Conservation (phyloP, 1,284 basidiomycete genomes). For the Prillingera fragicola region DNA sequence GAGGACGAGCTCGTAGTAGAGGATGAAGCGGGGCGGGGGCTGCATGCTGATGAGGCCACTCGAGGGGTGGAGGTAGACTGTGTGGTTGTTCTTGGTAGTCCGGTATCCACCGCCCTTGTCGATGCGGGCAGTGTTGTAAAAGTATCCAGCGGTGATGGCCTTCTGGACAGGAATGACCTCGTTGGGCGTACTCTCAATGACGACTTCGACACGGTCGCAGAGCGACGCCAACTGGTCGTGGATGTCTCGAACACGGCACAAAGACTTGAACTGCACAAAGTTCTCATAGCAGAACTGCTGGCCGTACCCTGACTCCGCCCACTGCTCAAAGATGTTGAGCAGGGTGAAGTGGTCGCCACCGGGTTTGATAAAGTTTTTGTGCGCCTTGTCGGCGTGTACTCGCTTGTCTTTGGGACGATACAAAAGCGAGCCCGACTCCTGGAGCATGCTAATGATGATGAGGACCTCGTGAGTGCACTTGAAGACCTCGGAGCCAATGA, state of each 20-base stretch:
- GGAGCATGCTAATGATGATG: slow-evolving; percentile 96
- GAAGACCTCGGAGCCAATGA: slow-evolving; percentile 91
- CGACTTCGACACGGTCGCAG: slow-evolving; percentile 94
- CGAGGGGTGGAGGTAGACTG: slow-evolving; percentile 93
- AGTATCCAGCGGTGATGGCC: slow-evolving; percentile 89
- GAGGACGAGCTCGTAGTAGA: slow-evolving; percentile 80
- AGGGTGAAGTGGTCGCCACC: slow-evolving; percentile 99
- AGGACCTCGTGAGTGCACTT: slow-evolving; percentile 96
- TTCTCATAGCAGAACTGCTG: slow-evolving; percentile 92
- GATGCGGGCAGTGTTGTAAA: slow-evolving; percentile 86
- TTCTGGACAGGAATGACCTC: slow-evolving; percentile 92
- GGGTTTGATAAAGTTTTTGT: slow-evolving; percentile 88
- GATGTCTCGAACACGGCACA: slow-evolving; percentile 90
- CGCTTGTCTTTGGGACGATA: slow-evolving; percentile 98
- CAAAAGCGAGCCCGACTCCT: slow-evolving; percentile 89
- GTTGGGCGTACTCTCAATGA: slow-evolving; percentile 80
- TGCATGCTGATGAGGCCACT: slow-evolving; percentile 92
- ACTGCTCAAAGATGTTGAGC: slow-evolving; percentile 96
- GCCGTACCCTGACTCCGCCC: slow-evolving; percentile 94
- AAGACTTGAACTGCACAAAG: slow-evolving; percentile 93
- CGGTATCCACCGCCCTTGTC: slow-evolving; percentile 90
- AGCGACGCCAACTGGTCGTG: slow-evolving; percentile 86
- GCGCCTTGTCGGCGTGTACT: slow-evolving; percentile 88
- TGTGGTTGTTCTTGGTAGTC: slow-evolving; percentile 89
- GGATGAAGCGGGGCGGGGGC: slow-evolving; percentile 79